A percentile compares a stretch with the other conserved stretches of the same genome.
Evolutionary conservation across 805 yeast species (phyloP).

Genomic region (Zygosaccharomyces siamensis): DNA sequence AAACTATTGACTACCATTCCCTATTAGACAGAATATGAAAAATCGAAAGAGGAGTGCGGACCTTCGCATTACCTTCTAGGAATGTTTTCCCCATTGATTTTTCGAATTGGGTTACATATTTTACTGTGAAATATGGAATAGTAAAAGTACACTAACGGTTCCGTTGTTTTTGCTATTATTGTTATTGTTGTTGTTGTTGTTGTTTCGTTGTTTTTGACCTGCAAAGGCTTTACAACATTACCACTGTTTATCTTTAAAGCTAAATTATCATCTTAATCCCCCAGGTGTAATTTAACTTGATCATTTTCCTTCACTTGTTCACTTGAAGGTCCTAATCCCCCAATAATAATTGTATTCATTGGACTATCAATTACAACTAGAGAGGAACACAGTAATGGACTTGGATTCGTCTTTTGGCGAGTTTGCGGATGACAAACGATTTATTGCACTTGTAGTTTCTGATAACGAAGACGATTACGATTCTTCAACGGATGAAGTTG

Average conservation of each 20-base stretch:
- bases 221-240: not conserved
- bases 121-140: not conserved
- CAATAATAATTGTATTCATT: too few species aligned
- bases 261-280: not conserved
- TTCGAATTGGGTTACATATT: not conserved
- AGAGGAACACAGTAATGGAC: constrained; percentile 14
- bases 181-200: too few species aligned
- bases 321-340: too few species aligned
- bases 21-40: not conserved
- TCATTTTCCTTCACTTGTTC: not conserved
- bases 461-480: constrained; percentile 30
- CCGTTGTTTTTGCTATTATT: not conserved
- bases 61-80: not conserved
- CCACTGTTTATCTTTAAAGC: not conserved
- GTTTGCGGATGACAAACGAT: constrained; percentile 21
- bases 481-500: constrained; percentile 12
- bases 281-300: not conserved
- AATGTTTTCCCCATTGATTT: not conserved
- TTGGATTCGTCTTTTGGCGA: constrained; percentile 29
- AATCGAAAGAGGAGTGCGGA: not conserved
- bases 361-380: not conserved
- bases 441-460: constrained; percentile 32
- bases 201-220: not conserved
- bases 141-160: not conserved
- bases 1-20: not conserved